Evolutionary conservation across 371 early-diverging fungal species (phyloP).

Genomic region (Funneliformis caledonium): DNA sequence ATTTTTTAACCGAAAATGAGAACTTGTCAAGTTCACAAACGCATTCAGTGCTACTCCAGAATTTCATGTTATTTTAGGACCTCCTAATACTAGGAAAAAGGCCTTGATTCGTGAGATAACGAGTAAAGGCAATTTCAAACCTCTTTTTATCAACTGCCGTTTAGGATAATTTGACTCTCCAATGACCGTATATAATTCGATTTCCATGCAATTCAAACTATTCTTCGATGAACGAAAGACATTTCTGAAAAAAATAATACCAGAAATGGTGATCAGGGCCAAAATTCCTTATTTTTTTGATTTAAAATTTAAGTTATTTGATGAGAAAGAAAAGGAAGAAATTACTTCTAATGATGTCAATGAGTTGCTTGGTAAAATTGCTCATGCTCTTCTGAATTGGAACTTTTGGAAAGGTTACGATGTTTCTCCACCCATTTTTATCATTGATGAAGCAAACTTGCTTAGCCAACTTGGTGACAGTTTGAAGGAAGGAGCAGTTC

Average conservation of each 20-base stretch:
- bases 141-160: slow-evolving; percentile 31
- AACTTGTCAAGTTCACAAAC: slow-evolving; percentile 28
- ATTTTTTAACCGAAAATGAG: slow-evolving; percentile 32
- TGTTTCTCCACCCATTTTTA: not conserved
- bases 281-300: not conserved
- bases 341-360: slow-evolving; percentile 25
- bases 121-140: slow-evolving; percentile 35
- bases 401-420: too few relatives aligned
- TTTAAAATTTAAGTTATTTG: slow-evolving; percentile 6
- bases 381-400: slow-evolving; percentile 26
- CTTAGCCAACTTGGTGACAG: not conserved
- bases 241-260: too few relatives aligned
- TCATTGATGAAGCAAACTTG: slow-evolving; percentile 17
- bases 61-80: slow-evolving; percentile 5
- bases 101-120: slow-evolving; percentile 25
- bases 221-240: slow-evolving; percentile 3
- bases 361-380: slow-evolving; percentile 22
- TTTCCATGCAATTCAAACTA: slow-evolving; percentile 9
- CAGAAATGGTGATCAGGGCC: too few relatives aligned
- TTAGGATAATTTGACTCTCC: slow-evolving; percentile 33
- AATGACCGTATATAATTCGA: slow-evolving; percentile 1
- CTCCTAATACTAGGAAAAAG: slow-evolving; percentile 32
- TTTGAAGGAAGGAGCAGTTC: slow-evolving; percentile 1
- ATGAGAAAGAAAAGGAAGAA: not conserved
- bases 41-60: slow-evolving; percentile 7